A percentile compares a stretch with the other conserved stretches of the same genome.
These are phyloP conservation scores for Dichomitus squalens DNA, from an alignment of 1,284 basidiomycete species.

Conservation along the genomic window DNA sequence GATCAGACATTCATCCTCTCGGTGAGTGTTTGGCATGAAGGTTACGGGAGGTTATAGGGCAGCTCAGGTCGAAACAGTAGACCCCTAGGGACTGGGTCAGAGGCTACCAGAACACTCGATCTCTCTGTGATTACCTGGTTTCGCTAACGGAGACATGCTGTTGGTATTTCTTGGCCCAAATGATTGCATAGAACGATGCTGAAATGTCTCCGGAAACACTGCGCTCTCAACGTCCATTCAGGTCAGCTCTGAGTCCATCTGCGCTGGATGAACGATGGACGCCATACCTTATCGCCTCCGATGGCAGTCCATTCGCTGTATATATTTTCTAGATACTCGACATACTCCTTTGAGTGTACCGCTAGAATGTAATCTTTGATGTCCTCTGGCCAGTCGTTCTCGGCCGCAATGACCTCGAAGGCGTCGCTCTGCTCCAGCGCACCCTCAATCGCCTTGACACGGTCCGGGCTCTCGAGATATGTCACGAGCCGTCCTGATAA, in stretches of 20 bases:
- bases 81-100: slow-evolving; percentile 28
- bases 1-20: too few relatives aligned
- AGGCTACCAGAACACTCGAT: background rate
- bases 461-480: slow-evolving; percentile 36
- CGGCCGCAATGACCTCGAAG: slow-evolving; percentile 25
- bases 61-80: slow-evolving; percentile 41
- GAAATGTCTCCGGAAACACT: slow-evolving; percentile 38
- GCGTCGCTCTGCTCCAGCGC: slow-evolving; percentile 23
- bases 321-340: slow-evolving; percentile 33
- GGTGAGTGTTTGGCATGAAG: background rate
- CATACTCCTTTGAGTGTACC: slow-evolving; percentile 33
- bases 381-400: slow-evolving; percentile 17
- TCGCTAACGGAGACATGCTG: slow-evolving; percentile 28
- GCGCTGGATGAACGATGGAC: too few relatives aligned
- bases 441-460: slow-evolving; percentile 30
- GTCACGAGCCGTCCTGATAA: slow-evolving; percentile 33
- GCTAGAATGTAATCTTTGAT: slow-evolving; percentile 11
- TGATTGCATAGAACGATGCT: slow-evolving; percentile 26
- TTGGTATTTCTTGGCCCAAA: slow-evolving; percentile 2
- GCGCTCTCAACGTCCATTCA: slow-evolving; percentile 24
- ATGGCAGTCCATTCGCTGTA: slow-evolving; percentile 36
- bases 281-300: slow-evolving; percentile 34
- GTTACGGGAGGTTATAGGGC: slow-evolving; percentile 36
- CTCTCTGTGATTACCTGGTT: slow-evolving; percentile 29
- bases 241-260: too few relatives aligned